Base-by-base conservation (phyloP, 768 basidiomycete genomes). In the Calocybe cyanea region DNA sequence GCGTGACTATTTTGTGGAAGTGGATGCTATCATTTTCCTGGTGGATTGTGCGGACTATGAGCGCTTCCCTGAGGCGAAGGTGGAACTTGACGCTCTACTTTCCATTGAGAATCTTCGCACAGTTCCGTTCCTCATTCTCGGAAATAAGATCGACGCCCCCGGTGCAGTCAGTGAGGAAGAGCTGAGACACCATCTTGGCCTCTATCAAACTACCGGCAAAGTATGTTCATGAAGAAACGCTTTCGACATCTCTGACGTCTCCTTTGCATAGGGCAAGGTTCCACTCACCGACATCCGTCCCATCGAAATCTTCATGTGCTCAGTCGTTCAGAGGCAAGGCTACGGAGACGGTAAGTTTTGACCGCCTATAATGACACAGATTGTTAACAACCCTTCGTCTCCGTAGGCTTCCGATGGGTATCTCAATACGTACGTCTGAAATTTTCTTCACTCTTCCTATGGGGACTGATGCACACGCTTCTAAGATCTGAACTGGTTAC, bases 271-370 rank as follows among this genome's bases (percentile, higher is more conserved):
- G 94, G 96, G 96, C 64, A 98, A 98, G 67, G 90, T 96, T 31
- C 95, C 93, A 49, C 80, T 99, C 61, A 88, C 75, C 57, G 95
- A 97, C 66, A 98, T 98, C 56, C 83, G 96, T 49, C 96, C 96
- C 14, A 97, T 99, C 66, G 96, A 99, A 64, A 79, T 98, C 57
- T 99, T 97, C 83, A 99, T 99, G 96, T 97, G 94, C 75, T 98
- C 96, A 11, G 96, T 99, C 46, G 96, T 99, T 45, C 92, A 95
- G 78, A 80, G 95, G 65, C 93, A 96, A 67, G 95, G 95, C 40
- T 98, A 99, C 65, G 95, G 93, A 49, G 95, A 98, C 72, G 95
- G 94, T 83, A 46, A 39, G 71, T 60, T 11, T 19, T 11, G 7
- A 34, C 20, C 28, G n/a, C 20, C 30, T 48, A 30, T 41, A 17